A percentile compares a stretch with the other conserved stretches of the same genome.
Conservation (phyloP, 2,329 filamentous ascomycete species). For the Xylariaceae sp. region DNA sequence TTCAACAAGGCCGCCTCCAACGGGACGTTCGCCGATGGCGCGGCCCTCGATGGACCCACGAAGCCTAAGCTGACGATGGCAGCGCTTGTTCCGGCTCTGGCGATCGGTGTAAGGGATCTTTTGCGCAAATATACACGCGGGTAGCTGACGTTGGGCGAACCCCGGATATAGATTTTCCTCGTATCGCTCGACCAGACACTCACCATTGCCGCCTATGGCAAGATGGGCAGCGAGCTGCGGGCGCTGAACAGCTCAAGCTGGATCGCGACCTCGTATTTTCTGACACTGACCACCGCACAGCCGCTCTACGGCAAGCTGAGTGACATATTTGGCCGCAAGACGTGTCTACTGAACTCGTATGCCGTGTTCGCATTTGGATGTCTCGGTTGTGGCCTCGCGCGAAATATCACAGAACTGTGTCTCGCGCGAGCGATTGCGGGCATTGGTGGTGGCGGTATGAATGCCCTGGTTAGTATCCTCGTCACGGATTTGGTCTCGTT, state of each 20-base stretch:
- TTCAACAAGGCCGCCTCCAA: constrained; percentile 16
- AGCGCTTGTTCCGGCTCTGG: constrained; percentile 27
- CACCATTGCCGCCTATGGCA: constrained; percentile 70
- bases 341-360: constrained; percentile 36
- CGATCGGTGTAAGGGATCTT: constrained; percentile 23
- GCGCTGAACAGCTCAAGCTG: constrained; percentile 65
- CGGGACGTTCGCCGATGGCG: constrained; percentile 19
- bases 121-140: background rate
- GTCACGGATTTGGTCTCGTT: constrained; percentile 47
- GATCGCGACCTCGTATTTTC: constrained; percentile 30
- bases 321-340: constrained; percentile 45
- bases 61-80: constrained; percentile 27
- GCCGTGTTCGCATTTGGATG: constrained; percentile 44
- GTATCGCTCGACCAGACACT: constrained; percentile 72
- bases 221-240: constrained; percentile 69
- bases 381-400: constrained; percentile 41
- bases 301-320: constrained; percentile 44
- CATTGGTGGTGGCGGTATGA: constrained; percentile 32
- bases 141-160: background rate
- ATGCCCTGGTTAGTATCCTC: constrained; percentile 43
- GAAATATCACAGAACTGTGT: constrained; percentile 40
- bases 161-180: constrained; percentile 57
- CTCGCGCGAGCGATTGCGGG: constrained; percentile 35
- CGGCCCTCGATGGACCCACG: constrained; percentile 16
- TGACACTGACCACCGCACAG: constrained; percentile 39